A percentile compares a stretch with the other conserved stretches of the same genome.
These are phyloP conservation scores for Ophiostoma tasmaniense DNA, from an alignment of 2,329 filamentous ascomycete species.

Conservation along the genomic window DNA sequence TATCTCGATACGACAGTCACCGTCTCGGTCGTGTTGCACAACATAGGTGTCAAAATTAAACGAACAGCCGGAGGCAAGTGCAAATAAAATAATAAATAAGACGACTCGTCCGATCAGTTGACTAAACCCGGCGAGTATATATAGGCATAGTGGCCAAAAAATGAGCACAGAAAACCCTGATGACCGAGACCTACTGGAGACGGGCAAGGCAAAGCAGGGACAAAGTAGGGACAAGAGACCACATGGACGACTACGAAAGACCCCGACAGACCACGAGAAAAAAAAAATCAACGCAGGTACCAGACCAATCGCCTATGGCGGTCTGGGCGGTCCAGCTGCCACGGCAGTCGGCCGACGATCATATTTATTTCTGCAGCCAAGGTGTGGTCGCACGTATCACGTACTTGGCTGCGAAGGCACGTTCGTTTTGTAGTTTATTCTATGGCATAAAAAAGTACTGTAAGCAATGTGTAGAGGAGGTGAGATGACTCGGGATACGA, in stretches of 20 bases:
- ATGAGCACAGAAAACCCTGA: neutral
- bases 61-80: neutral
- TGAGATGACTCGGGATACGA: neutral
- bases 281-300: constrained; percentile 2
- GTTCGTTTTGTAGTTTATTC: too few species aligned
- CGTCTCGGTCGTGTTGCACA: neutral
- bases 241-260: neutral
- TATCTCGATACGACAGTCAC: neutral
- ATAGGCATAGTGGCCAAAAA: neutral
- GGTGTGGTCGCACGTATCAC: neutral
- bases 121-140: neutral
- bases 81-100: neutral
- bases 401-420: neutral
- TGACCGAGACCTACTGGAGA: neutral
- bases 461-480: neutral
- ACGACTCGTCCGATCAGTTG: neutral
- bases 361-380: neutral
- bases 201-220: neutral
- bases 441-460: too few species aligned
- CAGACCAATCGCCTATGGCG: neutral
- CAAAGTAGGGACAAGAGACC: neutral
- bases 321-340: neutral
- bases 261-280: neutral
- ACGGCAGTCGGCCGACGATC: neutral
- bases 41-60: neutral